phyloP scores from a whole-genome alignment of 1,284 basidiomycete species.

The Tremellales sp. region DNA sequence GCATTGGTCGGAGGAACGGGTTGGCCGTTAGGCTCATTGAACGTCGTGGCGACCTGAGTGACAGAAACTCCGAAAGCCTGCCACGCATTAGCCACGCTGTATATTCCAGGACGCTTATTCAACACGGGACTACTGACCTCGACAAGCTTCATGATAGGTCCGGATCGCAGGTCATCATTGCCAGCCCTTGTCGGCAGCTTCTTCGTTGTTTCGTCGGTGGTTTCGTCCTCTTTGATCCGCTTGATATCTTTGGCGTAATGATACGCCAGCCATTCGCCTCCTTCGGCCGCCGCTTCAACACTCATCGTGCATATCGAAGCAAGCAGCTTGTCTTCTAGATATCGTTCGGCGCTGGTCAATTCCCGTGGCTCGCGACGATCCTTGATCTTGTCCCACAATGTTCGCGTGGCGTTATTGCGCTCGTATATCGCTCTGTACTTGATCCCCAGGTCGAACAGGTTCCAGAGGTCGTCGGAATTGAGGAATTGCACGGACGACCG shows the following conservation, averaged over 20 bases:
- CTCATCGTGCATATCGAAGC: conserved; percentile 43
- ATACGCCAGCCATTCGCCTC: conserved; percentile 84
- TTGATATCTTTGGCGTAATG: conserved; percentile 62
- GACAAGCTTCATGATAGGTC: conserved; percentile 41
- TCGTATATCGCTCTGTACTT: conserved; percentile 80
- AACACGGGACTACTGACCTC: conserved; percentile 18
- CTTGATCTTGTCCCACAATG: conserved; percentile 57
- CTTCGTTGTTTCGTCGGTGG: conserved; percentile 60
- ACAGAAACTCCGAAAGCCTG: conserved; percentile 41
- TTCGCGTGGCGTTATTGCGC: conserved; percentile 61
- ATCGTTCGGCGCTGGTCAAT: conserved; percentile 36
- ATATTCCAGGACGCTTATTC: background rate
- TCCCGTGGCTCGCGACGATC: conserved; percentile 14
- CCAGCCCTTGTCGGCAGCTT: conserved; percentile 27
- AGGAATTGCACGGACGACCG: conserved; percentile 58
- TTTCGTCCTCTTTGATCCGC: conserved; percentile 63
- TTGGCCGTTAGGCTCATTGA: conserved; percentile 31
- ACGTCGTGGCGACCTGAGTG: conserved; percentile 30
- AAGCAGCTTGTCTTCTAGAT: conserved; percentile 34
- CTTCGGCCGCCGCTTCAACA: conserved; percentile 86
- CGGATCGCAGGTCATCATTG: conserved; percentile 26
- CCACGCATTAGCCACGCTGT: background rate
- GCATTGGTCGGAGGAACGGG: conserved; percentile 38
- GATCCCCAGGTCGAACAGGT: conserved; percentile 76
- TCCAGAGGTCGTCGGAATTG: conserved; percentile 76